Base-by-base conservation (phyloP, 108 stramenopile genomes). In the Stephanodiscus triporus region DNA sequence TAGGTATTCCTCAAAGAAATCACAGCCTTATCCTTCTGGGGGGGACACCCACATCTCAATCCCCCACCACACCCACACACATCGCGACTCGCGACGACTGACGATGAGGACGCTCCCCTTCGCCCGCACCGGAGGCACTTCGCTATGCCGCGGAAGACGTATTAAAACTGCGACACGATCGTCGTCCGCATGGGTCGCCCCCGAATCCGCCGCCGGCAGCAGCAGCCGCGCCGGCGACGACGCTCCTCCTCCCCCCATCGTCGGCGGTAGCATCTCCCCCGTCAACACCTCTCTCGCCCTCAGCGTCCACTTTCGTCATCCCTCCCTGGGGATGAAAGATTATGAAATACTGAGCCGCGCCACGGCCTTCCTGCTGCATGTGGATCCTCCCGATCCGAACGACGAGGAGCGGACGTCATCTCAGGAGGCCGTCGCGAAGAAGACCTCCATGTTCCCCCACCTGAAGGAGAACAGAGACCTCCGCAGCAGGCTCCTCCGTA, bases 311-410 rank as follows among this genome's bases (percentile, higher is more conserved):
- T 94, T 94, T 65, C 83, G 81, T 24, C 90, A 91, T 48, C 92
- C 92, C 29, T 89, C 89, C 36, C 77, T 94, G 47, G 89, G 89
- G 26, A 94, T 94, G 92, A 89, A 88, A 50, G 92, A 94, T 45
- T 94, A 87, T 60, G 92, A 94, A 83, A 91, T 91, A 27, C 76
- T 94, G 26, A 87, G 87, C 61, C 86, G 92, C 32, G 90, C 89
- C 23, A 79, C 90, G 17, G 90, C 90, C 2, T 94, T 90, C 76
- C 67, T 94, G 49, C 64, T 94, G 70, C 75, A 81, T 24, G 89
- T 94, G 47, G 92, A 94, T 81, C 89, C 89, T 14, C 82, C 78
- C 10, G 63, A 61, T 24, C 76, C 73, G 17, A 66, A 61, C 6
- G 65, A 63, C n/a, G 60, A 68, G 2, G 50, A 61, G 8, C 8